Conservation (phyloP, 2,329 filamentous ascomycete species). For the Xylariaceae sp. region DNA sequence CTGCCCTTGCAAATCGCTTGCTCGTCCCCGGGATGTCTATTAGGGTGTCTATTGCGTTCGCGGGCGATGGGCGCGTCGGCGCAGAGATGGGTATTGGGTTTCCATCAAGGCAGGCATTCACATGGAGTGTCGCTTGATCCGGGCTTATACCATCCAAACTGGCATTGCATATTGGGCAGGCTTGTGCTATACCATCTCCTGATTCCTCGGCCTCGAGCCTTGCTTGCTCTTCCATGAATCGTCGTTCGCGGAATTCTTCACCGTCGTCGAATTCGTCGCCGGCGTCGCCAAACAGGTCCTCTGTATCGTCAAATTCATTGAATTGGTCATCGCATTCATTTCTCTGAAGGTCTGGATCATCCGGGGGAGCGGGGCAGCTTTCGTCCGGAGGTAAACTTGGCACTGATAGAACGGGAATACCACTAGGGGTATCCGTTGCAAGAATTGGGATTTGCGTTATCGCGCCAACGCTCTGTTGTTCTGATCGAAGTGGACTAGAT, state of each 20-base stretch:
- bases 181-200: constrained; percentile 36
- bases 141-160: constrained; percentile 53
- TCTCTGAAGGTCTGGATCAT: constrained; percentile 19
- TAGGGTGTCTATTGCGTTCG: constrained; percentile 33
- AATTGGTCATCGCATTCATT: constrained; percentile 31
- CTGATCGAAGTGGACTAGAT: background rate
- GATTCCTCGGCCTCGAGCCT: constrained; percentile 56
- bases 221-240: constrained; percentile 72
- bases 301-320: constrained; percentile 41
- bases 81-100: constrained; percentile 55
- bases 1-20: constrained; percentile 61
- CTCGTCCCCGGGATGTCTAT: constrained; percentile 38
- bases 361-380: constrained; percentile 23
- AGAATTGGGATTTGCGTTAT: background rate
- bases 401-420: constrained; percentile 13
- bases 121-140: constrained; percentile 73
- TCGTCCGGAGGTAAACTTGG: constrained; percentile 24
- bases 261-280: constrained; percentile 46
- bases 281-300: constrained; percentile 49
- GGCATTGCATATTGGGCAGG: constrained; percentile 73
- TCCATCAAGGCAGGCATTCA: constrained; percentile 89
- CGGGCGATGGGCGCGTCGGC: constrained; percentile 24
- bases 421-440: constrained; percentile 5
- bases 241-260: constrained; percentile 60
- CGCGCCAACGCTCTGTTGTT: constrained; percentile 4